Percentiles rank a stretch among this genome's conserved stretches.
Conservation (phyloP, 805 yeast species). For the Lachancea sp. region DNA sequence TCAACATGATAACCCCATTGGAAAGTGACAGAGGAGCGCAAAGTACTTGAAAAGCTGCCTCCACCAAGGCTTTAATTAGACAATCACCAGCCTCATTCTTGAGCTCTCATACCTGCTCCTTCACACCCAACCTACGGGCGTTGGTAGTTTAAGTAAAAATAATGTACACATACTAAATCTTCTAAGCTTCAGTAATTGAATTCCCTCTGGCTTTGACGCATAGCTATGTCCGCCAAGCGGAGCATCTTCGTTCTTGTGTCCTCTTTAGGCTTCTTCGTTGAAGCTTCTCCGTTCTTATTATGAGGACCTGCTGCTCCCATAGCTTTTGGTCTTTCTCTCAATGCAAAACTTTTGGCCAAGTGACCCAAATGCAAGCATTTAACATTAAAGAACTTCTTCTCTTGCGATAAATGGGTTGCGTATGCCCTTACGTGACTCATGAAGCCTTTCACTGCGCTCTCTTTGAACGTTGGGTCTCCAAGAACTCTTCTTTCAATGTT, state of each 20-base stretch:
- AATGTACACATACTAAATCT: background rate
- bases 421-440: constrained; percentile 90
- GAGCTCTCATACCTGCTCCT: background rate
- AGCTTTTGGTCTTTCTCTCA: constrained; percentile 89
- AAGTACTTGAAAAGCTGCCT: too few relatives aligned
- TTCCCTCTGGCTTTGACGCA: constrained; percentile 59
- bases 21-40: too few relatives aligned
- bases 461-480: constrained; percentile 54
- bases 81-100: too few relatives aligned
- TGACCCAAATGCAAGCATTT: constrained; percentile 88
- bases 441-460: constrained; percentile 72
- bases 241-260: constrained; percentile 70
- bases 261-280: constrained; percentile 42
- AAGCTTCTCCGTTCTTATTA: constrained; percentile 25
- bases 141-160: background rate
- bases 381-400: constrained; percentile 74
- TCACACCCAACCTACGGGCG: background rate
- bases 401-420: constrained; percentile 84
- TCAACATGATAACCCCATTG: too few relatives aligned
- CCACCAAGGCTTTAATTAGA: too few relatives aligned
- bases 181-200: constrained; percentile 44
- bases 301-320: constrained; percentile 35
- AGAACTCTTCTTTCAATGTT: constrained; percentile 83
- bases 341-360: constrained; percentile 87
- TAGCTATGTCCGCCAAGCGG: constrained; percentile 65